These are phyloP conservation scores for Kwoniella botswanensis DNA, from an alignment of 768 basidiomycete genomes.

Conservation along the genomic window DNA sequence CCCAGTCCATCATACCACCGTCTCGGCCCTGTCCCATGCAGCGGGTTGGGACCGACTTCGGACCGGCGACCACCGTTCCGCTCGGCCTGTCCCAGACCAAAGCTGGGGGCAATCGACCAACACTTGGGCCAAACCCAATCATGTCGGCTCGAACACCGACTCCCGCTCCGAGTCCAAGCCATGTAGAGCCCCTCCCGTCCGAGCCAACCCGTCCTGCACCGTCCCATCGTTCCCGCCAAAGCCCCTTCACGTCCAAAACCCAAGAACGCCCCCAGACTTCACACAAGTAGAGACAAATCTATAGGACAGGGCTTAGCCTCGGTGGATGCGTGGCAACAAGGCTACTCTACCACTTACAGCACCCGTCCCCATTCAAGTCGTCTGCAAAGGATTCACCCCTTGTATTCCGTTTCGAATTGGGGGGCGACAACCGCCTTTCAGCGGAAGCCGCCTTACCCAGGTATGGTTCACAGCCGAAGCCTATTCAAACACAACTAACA, in stretches of 20 bases:
- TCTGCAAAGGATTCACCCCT: conserved; percentile 76
- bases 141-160: too few relatives aligned
- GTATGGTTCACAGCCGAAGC: conserved; percentile 74
- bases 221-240: not conserved
- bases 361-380: conserved; percentile 71
- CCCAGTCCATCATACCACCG: not conserved
- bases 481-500: conserved; percentile 70
- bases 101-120: not conserved
- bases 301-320: conserved; percentile 75
- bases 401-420: conserved; percentile 69
- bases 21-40: not conserved
- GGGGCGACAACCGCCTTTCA: conserved; percentile 63
- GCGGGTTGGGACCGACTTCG: not conserved
- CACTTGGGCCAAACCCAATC: not conserved
- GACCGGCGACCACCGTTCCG: not conserved
- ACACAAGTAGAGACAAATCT: conserved; percentile 63
- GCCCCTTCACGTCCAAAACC: conserved; percentile 6
- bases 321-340: conserved; percentile 78
- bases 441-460: conserved; percentile 61
- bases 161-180: too few relatives aligned
- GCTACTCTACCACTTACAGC: conserved; percentile 78
- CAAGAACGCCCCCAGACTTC: conserved; percentile 17
- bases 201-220: not conserved
- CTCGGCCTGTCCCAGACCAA: not conserved
- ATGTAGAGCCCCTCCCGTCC: conserved; percentile 41